Evolutionary conservation across 1,284 basidiomycete species (phyloP).

Genomic region (Hypsizygus ulmarius): DNA sequence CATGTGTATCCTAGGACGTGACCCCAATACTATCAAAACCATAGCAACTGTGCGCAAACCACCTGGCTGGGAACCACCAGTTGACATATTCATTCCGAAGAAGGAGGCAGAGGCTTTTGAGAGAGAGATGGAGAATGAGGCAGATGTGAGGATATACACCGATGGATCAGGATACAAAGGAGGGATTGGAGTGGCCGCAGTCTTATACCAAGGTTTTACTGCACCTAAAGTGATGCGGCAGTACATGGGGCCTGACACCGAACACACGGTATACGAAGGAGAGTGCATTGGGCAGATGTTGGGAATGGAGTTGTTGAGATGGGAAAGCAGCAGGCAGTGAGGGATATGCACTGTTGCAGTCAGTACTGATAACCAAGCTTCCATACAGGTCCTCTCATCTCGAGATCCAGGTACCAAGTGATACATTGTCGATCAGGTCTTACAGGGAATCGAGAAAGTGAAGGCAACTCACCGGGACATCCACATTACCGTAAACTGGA

Average conservation of each 20-base stretch:
- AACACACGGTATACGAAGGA: constrained; percentile 3
- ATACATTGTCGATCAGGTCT: background rate
- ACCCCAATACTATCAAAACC: background rate
- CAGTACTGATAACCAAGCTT: constrained; percentile 2
- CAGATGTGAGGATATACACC: constrained; percentile 6
- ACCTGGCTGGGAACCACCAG: background rate
- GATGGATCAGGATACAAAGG: constrained; percentile 5
- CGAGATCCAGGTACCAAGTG: background rate
- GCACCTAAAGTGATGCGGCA: background rate
- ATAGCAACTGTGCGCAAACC: background rate
- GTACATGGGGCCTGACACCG: background rate
- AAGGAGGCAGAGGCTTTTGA: background rate
- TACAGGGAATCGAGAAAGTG: background rate
- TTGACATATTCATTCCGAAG: background rate
- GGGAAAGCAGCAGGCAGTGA: background rate
- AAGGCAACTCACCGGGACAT: background rate
- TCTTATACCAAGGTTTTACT: constrained; percentile 1
- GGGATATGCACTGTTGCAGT: background rate
- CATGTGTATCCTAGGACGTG: background rate
- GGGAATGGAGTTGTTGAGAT: constrained; percentile 3
- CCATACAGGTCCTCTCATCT: background rate
- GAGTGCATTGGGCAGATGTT: constrained; percentile 4
- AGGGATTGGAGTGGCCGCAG: constrained; percentile 3
- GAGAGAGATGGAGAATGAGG: constrained; percentile 1
- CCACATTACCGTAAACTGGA: background rate